Conservation (phyloP, 495 filamentous ascomycete genomes). For the Neurospora sp. region DNA sequence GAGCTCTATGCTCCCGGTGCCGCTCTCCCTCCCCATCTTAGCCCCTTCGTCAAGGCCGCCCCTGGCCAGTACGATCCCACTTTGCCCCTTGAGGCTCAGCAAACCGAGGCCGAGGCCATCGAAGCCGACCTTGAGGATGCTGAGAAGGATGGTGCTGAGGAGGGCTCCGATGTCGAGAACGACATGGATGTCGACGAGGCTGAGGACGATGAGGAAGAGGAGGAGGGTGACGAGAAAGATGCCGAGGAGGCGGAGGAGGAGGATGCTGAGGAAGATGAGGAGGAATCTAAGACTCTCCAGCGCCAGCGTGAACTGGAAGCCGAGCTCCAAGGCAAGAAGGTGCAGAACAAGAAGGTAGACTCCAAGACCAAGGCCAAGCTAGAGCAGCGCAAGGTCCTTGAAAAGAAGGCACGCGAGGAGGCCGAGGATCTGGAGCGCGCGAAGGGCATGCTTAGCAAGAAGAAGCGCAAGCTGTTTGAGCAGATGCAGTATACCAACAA, state of each 20-base stretch:
- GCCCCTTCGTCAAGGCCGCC: slow-evolving; percentile 84
- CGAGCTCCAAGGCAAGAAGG: slow-evolving; percentile 52
- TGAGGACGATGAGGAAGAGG: slow-evolving; percentile 38
- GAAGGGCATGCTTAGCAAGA: slow-evolving; percentile 88
- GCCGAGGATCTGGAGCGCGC: slow-evolving; percentile 75
- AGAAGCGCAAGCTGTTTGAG: slow-evolving; percentile 81
- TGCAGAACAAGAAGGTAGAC: slow-evolving; percentile 33
- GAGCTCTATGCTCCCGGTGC: slow-evolving; percentile 87
- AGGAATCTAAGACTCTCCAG: slow-evolving; percentile 36
- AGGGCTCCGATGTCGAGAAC: slow-evolving; percentile 28
- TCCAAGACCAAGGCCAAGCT: slow-evolving; percentile 49
- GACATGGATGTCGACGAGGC: slow-evolving; percentile 30
- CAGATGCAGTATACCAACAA: slow-evolving; percentile 88
- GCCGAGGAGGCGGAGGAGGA: slow-evolving; percentile 35
- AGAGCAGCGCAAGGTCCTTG: slow-evolving; percentile 55
- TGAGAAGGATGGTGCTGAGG: slow-evolving; percentile 30
- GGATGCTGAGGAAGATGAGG: slow-evolving; percentile 37
- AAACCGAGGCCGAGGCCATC: slow-evolving; percentile 67
- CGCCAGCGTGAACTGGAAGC: slow-evolving; percentile 87
- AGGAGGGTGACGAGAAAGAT: slow-evolving; percentile 30
- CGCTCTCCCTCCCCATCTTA: slow-evolving; percentile 83
- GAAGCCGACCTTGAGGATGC: slow-evolving; percentile 51
- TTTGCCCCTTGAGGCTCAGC: slow-evolving; percentile 65
- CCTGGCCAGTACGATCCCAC: slow-evolving; percentile 85
- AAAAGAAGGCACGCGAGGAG: slow-evolving; percentile 60